These are phyloP conservation scores for Globisporangium nagaii DNA, from an alignment of 352 stramenopile species.

Conservation along the genomic window DNA sequence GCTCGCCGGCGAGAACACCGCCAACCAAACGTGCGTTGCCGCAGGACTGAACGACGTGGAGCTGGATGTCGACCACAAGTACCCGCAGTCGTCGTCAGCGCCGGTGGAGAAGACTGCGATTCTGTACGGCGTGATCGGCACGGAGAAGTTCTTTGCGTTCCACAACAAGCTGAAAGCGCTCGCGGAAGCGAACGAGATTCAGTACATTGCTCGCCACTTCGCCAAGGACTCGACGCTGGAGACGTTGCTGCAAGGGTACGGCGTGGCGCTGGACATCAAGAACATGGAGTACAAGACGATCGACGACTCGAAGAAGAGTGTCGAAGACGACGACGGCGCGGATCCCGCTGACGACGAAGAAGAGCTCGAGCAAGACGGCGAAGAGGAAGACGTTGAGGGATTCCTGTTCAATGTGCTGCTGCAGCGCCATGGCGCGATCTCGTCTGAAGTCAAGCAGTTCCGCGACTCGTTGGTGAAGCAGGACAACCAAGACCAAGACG, in stretches of 20 bases:
- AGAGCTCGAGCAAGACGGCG: constrained; percentile 24
- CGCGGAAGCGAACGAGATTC: constrained; percentile 47
- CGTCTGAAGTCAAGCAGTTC: constrained; percentile 46
- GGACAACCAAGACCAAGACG: constrained; percentile 17
- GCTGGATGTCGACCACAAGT: constrained; percentile 68
- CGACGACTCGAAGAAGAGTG: constrained; percentile 81
- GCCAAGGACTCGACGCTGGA: constrained; percentile 55
- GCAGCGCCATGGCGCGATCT: constrained; percentile 33
- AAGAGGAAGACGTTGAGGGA: constrained; percentile 61
- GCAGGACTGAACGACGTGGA: constrained; percentile 66
- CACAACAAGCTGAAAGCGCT: constrained; percentile 54
- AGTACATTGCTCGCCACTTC: constrained; percentile 85
- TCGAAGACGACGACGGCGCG: constrained; percentile 22
- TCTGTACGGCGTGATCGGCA: constrained; percentile 82
- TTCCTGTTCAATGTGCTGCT: constrained; percentile 58
- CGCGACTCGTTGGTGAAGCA: constrained; percentile 47
- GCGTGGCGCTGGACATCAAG: constrained; percentile 92
- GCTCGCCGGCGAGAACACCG: constrained; percentile 16
- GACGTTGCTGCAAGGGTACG: constrained; percentile 89
- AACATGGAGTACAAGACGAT: constrained; percentile 98
- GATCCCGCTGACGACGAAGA: constrained; percentile 22
- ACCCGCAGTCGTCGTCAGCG: constrained; percentile 29
- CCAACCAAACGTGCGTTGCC: constrained; percentile 43
- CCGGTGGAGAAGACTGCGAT: constrained; percentile 44
- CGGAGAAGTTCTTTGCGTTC: constrained; percentile 60